phyloP scores from a whole-genome alignment of 768 basidiomycete species.

The Leccinum variicolor region DNA sequence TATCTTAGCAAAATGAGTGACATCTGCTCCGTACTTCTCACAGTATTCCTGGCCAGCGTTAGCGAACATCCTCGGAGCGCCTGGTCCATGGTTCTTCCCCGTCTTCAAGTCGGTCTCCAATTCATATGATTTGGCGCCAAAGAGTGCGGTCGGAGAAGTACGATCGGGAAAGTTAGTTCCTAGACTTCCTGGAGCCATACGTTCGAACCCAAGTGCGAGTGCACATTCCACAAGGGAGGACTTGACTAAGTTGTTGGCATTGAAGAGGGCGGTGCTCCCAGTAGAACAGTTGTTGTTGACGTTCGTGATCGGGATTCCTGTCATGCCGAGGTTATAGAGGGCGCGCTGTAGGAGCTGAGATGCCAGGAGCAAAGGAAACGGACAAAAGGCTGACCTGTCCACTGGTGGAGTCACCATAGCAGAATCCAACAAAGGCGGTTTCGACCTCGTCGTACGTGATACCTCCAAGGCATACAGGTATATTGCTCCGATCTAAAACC shows the following conservation, averaged over 20 bases:
- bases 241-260: constrained; percentile 69
- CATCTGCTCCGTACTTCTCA: constrained; percentile 62
- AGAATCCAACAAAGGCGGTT: constrained; percentile 73
- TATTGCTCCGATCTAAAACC: neutral
- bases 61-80: constrained; percentile 70
- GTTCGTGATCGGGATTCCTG: constrained; percentile 79
- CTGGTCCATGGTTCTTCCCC: constrained; percentile 66
- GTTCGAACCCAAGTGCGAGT: constrained; percentile 83
- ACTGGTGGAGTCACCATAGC: constrained; percentile 75
- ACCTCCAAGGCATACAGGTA: constrained; percentile 39
- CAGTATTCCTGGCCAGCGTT: constrained; percentile 77
- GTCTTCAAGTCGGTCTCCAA: constrained; percentile 42
- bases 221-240: constrained; percentile 69
- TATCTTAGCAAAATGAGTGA: constrained; percentile 72
- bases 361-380: neutral
- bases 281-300: constrained; percentile 90
- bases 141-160: constrained; percentile 43
- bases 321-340: constrained; percentile 80
- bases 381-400: constrained; percentile 53
- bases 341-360: constrained; percentile 47
- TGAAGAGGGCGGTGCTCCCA: constrained; percentile 73
- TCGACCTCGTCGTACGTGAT: constrained; percentile 77
- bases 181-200: constrained; percentile 74
- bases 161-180: constrained; percentile 61
- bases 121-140: constrained; percentile 42